Evolutionary conservation across 2,329 filamentous ascomycete species (phyloP).

Genomic region (Aureobasidium sp.): DNA sequence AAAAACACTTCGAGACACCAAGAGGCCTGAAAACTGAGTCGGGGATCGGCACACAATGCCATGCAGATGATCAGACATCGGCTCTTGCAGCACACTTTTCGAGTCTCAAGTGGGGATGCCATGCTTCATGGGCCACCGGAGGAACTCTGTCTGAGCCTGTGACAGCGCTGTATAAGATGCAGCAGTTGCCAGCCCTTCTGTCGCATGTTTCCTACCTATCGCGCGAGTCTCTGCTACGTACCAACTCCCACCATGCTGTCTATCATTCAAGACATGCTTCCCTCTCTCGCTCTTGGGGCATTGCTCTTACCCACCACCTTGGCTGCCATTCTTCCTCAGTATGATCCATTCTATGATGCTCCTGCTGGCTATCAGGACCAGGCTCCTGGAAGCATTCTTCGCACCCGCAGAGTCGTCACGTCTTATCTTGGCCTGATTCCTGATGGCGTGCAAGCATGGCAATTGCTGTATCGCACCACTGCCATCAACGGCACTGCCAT

Average conservation of each 20-base stretch:
- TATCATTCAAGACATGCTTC: neutral
- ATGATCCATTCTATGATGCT: slow-evolving; percentile 23
- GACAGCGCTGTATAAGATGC: neutral
- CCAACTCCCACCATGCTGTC: neutral
- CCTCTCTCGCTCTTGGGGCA: neutral
- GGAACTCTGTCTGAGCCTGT: neutral
- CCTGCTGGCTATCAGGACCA: slow-evolving; percentile 18
- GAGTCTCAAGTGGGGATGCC: neutral
- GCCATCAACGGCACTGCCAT: neutral
- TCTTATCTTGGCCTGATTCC: neutral
- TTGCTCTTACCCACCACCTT: neutral
- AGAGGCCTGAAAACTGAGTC: too few relatives aligned
- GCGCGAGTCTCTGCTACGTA: neutral
- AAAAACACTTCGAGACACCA: too few relatives aligned
- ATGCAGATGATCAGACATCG: neutral
- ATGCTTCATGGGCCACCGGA: neutral
- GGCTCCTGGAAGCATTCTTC: slow-evolving; percentile 20
- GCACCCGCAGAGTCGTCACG: neutral
- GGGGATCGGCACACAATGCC: neutral
- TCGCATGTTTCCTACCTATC: too few relatives aligned
- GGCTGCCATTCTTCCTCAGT: slow-evolving; percentile 11
- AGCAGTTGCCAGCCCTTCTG: neutral
- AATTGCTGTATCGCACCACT: slow-evolving; percentile 11
- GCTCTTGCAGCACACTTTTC: neutral
- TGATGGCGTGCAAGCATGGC: neutral